Conservation (phyloP, 1,139 yeast species). For the Blastobotrys buckinghamii region DNA sequence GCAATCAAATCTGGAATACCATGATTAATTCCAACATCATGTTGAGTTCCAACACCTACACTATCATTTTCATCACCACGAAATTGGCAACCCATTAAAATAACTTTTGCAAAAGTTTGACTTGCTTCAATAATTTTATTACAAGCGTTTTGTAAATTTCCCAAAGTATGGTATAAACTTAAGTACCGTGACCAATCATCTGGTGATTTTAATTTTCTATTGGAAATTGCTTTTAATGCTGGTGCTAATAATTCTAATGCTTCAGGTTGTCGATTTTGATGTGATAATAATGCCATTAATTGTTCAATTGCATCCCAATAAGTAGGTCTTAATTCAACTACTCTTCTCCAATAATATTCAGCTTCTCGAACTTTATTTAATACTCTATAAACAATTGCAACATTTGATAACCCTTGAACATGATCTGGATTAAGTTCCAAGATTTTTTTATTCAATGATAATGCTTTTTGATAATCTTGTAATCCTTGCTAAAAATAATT, state of each 20-base stretch:
- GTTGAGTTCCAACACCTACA: constrained; percentile 10
- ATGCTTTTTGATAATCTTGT: constrained; percentile 17
- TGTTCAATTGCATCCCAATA: constrained; percentile 30
- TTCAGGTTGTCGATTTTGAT: constrained; percentile 20
- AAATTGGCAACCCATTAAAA: constrained; percentile 13
- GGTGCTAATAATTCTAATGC: constrained; percentile 20
- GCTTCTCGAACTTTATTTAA: constrained; percentile 17
- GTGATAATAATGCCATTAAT: constrained; percentile 19
- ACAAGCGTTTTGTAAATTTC: constrained; percentile 23
- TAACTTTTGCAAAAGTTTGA: constrained; percentile 20
- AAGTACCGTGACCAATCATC: constrained; percentile 25
- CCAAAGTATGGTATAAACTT: constrained; percentile 28
- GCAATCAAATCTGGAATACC: constrained; percentile 5
- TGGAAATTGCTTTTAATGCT: constrained; percentile 13
- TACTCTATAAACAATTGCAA: constrained; percentile 21
- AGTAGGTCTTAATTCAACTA: constrained; percentile 20
- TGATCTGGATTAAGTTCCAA: constrained; percentile 17
- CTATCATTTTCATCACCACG: not conserved
- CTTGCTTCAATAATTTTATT: constrained; percentile 19
- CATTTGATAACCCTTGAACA: constrained; percentile 24
- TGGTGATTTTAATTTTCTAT: constrained; percentile 8
- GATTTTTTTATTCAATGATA: constrained; percentile 17
- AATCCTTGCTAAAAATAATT: constrained; percentile 14
- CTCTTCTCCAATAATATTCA: constrained; percentile 22
- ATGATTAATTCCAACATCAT: constrained; percentile 1